Evolutionary conservation across 352 stramenopile species (phyloP).

Genomic region (Phytophthora multivora): DNA sequence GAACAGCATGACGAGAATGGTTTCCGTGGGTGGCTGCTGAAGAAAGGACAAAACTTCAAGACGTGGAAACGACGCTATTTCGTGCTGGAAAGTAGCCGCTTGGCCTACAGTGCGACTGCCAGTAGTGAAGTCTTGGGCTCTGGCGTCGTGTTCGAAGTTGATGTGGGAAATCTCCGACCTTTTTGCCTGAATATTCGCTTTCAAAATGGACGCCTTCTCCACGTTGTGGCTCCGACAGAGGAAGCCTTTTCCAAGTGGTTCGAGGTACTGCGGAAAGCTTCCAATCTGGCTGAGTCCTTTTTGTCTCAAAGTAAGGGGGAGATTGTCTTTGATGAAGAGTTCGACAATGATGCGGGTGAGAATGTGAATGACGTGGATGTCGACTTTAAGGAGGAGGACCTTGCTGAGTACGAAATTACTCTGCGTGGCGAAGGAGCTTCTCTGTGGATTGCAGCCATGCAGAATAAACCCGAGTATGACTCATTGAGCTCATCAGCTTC

Average conservation of each 20-base stretch:
- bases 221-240: slow-evolving; percentile 64
- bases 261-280: slow-evolving; percentile 52
- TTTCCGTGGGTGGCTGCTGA: slow-evolving; percentile 73
- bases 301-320: slow-evolving; percentile 46
- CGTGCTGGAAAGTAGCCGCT: slow-evolving; percentile 59
- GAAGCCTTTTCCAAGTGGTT: slow-evolving; percentile 62
- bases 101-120: slow-evolving; percentile 53
- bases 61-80: slow-evolving; percentile 88
- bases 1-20: slow-evolving; percentile 13
- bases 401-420: slow-evolving; percentile 36
- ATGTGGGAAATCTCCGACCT: slow-evolving; percentile 54
- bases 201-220: slow-evolving; percentile 71
- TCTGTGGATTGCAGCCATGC: slow-evolving; percentile 70
- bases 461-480: slow-evolving; percentile 37
- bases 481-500: slow-evolving; percentile 19
- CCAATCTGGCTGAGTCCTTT: slow-evolving; percentile 71
- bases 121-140: slow-evolving; percentile 55
- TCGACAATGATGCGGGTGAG: slow-evolving; percentile 50
- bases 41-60: slow-evolving; percentile 84
- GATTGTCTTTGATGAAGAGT: slow-evolving; percentile 56
- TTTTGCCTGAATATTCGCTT: slow-evolving; percentile 77
- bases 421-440: slow-evolving; percentile 39
- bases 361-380: slow-evolving; percentile 32
- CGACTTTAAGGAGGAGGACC: slow-evolving; percentile 38
- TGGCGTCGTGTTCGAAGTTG: slow-evolving; percentile 71